Base-by-base conservation (phyloP, 2,329 filamentous ascomycete genomes). In the Hirsutella rhossiliensis region DNA sequence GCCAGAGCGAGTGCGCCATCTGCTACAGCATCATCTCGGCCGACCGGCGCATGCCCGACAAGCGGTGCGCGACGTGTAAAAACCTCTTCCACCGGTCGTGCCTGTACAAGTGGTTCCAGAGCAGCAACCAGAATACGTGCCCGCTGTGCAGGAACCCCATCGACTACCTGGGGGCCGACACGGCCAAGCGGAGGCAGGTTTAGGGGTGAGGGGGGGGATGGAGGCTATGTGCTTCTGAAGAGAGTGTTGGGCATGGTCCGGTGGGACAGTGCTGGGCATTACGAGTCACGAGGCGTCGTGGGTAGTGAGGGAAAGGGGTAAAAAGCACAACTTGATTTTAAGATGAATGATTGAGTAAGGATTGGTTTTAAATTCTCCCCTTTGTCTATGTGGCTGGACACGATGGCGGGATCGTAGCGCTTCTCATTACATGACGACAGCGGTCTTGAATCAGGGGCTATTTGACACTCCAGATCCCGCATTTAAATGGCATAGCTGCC, bases 31-130 rank as follows among this genome's bases (percentile, higher is more conserved):
- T 98, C 57, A 87, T 98, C 50, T 87, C 87, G 17, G 79, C 78
- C 8, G 89, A 96, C 61, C 86, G 86, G 69, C 84, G 84, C 62
- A 78, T 94, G 61, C 92, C 92, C 0, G 90, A 92, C 61, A 97
- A 97, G 72, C 74, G 78, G 44, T 98, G 92, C 62, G 72, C 76
- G 40, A 97, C 90, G 2, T 98, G 92, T 73, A 90, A 88, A 71
- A 90, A 98, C 64, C 69, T 85, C 43, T 98, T 97, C 70, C 92
- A 98, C 64, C 76, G 82, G 1, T 77, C 78, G 3, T 98, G 92
- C 66, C 65, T 98, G 64, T 95, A 87, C 69, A 89, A 90, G 65
- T 98, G 92, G 92, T 97, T 98, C 71, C 85, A 87, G 72, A 90
- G 76, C 54, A 95, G 88, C 60, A 94, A 87, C 62, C 82, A 87